Evolutionary conservation across 78 protist genomes (phyloP).

Genomic region (Dictyostelium firmibasis): DNA sequence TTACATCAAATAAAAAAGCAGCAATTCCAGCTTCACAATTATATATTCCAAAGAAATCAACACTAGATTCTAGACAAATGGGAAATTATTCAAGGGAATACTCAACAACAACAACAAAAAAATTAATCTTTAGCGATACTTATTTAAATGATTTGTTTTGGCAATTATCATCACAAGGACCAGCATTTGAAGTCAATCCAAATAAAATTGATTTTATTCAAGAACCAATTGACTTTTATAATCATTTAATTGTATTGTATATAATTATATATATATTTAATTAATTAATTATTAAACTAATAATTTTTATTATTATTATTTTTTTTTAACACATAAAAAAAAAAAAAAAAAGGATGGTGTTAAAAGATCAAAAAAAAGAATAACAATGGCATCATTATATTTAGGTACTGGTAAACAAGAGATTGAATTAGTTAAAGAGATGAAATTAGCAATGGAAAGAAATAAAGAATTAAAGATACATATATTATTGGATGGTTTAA

Average conservation of each 20-base stretch:
- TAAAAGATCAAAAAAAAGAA: conserved; percentile 31
- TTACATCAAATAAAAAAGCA: not conserved
- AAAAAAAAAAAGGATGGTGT: conserved; percentile 28
- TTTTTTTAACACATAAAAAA: too few relatives aligned
- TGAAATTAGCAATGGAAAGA: conserved; percentile 8
- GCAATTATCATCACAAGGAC: conserved; percentile 62
- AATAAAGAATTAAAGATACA: conserved; percentile 31
- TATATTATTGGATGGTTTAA: conserved; percentile 55
- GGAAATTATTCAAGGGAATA: not conserved
- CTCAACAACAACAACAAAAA: not conserved
- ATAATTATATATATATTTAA: not conserved
- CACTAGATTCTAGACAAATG: not conserved
- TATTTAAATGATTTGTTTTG: conserved; percentile 56
- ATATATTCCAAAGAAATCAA: conserved; percentile 1
- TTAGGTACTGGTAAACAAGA: conserved; percentile 58
- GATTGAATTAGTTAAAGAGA: not conserved
- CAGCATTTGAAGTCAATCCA: conserved; percentile 42
- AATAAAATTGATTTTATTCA: conserved; percentile 54
- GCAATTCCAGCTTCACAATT: not conserved
- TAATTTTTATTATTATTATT: too few relatives aligned
- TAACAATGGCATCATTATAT: conserved; percentile 57
- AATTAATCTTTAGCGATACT: not conserved
- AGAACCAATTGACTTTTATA: conserved; percentile 63
- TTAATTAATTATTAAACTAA: too few relatives aligned
- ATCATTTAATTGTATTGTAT: conserved; percentile 36